phyloP scores from a whole-genome alignment of 805 yeast species.

The Yamadazyma sp. region DNA sequence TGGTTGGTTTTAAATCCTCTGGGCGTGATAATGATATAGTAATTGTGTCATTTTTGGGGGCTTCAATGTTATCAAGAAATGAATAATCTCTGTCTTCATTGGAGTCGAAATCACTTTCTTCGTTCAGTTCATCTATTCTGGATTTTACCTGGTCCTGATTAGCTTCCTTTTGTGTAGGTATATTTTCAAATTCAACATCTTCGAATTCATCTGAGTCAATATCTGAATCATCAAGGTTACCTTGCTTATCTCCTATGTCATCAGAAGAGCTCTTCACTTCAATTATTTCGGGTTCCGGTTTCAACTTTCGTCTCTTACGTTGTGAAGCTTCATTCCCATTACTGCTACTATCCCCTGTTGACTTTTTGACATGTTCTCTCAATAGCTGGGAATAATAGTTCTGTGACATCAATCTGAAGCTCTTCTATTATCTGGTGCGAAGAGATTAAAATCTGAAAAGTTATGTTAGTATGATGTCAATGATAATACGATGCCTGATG shows the following conservation, averaged over 20 bases:
- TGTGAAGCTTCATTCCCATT: neutral
- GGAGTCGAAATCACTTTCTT: neutral
- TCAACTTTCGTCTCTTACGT: neutral
- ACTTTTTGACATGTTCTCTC: conserved; percentile 6
- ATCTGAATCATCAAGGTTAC: neutral
- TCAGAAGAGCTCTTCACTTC: neutral
- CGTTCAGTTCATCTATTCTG: neutral
- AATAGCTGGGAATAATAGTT: conserved; percentile 13
- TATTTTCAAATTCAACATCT: conserved; percentile 16
- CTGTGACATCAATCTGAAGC: conserved; percentile 2
- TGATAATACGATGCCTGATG: neutral
- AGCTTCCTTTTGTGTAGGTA: neutral
- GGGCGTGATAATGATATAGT: conserved; percentile 5
- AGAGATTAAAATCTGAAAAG: neutral
- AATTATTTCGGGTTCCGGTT: neutral
- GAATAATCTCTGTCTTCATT: conserved; percentile 6
- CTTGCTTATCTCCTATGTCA: neutral
- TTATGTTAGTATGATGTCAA: neutral
- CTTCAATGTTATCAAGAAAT: conserved; percentile 3
- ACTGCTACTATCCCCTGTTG: neutral
- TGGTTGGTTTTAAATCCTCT: conserved; percentile 16
- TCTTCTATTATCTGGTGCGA: too few relatives aligned
- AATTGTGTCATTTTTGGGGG: conserved; percentile 3
- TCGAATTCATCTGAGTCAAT: conserved; percentile 23
- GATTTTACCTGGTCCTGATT: too few relatives aligned